Conservation (phyloP, 768 basidiomycete genomes). For the Podaxis mareebaensis region DNA sequence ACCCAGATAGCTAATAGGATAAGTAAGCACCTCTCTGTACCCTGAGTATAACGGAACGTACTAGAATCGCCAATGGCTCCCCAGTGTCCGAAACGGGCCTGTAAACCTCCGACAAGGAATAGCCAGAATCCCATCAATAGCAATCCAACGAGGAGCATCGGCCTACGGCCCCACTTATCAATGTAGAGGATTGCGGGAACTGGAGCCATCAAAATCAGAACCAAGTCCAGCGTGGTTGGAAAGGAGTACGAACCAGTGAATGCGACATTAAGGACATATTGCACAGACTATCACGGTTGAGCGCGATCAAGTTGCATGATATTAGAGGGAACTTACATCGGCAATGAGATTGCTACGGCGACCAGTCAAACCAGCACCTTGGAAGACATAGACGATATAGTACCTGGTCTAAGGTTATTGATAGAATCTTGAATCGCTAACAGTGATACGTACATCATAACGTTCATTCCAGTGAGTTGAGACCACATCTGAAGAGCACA, state of each 20-base stretch:
- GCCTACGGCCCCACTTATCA: constrained; percentile 78
- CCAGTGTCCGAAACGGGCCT: constrained; percentile 69
- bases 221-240: constrained; percentile 41
- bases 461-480: constrained; percentile 76
- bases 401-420: constrained; percentile 38
- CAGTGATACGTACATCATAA: constrained; percentile 64
- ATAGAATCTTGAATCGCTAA: background rate
- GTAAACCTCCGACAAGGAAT: constrained; percentile 75
- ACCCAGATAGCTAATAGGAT: constrained; percentile 42
- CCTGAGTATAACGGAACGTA: constrained; percentile 21
- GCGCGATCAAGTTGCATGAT: background rate
- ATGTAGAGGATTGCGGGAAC: constrained; percentile 62
- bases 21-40: background rate
- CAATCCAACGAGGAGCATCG: constrained; percentile 68
- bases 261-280: constrained; percentile 55
- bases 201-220: constrained; percentile 30
- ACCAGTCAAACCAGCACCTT: constrained; percentile 76
- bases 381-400: constrained; percentile 71
- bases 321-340: constrained; percentile 31
- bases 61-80: constrained; percentile 39
- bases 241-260: constrained; percentile 38
- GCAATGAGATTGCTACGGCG: constrained; percentile 75
- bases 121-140: constrained; percentile 76
- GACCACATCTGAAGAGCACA: constrained; percentile 79
- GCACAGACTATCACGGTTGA: constrained; percentile 48